Base-by-base conservation (phyloP, 2,329 filamentous ascomycete genomes). In the Penicillium sp. region DNA sequence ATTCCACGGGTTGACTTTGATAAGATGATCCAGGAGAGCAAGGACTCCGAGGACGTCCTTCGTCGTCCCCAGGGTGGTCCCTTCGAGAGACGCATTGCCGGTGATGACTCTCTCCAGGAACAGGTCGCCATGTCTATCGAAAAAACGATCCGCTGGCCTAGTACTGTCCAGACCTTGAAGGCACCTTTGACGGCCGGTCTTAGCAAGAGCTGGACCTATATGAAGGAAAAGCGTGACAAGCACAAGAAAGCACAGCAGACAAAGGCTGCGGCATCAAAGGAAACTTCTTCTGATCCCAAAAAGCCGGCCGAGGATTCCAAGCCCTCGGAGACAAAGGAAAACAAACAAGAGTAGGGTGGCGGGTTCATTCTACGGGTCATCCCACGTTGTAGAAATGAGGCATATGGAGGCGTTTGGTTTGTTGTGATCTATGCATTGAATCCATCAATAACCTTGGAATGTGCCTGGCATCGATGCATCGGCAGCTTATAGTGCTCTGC, bases 81-180 rank as follows among this genome's bases (percentile, higher is more conserved):
- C 1, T 97, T 99, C 61, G 94, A 99, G 74, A 85, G 83, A 64
- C 84, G 91, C 18, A 94, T 99, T 62, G 92, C 88, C 0, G 79
- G 80, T 43, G 88, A 89, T 53, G 83, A 88, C 38, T 63, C 88
- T 62, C 77, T 97, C n/a, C 81, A 81, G 40, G 77, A 83, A 24
- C 87, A 88, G 61, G 85, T 97, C 16, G 83, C 87, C 32, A 80
- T 81, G 36, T 88, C 92, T 39, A 92, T 99, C 67, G 88, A 86
- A 68, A 88, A 89, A 69, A 97, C 95, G 0, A 90, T 97, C 64
- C 84, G 85, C 52, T 97, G 94, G 94, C 92, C 94, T 0, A 94
- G 91, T 66, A 91, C 90, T 2, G 86, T 86, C 5, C 93, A 99
- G 74, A 94, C 87, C 50, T 70, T 93, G 58, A 99, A 99, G 76